Evolutionary conservation across 2,329 filamentous ascomycete genomes (phyloP), one percentile per base, ranked within the genome.

Genomic region (Phaeosphaeria sp.): DNA sequence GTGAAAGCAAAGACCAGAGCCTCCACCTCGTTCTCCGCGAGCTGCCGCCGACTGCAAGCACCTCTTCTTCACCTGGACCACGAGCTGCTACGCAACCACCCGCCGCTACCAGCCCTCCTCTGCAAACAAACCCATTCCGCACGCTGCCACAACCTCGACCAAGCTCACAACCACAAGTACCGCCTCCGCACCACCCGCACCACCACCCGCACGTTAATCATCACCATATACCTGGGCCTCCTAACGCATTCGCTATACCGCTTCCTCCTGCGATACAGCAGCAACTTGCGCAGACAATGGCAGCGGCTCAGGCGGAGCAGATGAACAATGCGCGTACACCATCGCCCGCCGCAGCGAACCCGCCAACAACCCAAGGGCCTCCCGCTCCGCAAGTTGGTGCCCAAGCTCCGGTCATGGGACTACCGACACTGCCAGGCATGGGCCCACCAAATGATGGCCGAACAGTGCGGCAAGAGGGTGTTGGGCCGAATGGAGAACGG

Each of bases 401-500:
- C 2, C 63, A 59, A 9, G 55, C 54, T 1, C 57, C 51, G 6
- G 54, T 49, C 20, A 48, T 44, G 22, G 43, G 48, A 7, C 27
- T 49, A 15, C 54, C 49, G 18, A 21, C 55, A n/a, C 48, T 56
- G 46, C 51, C 55, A 27, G 57, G 56, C 17, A 46, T 55, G 46
- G 48, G 18, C 18, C 41, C 49, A 44, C 50, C 55, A 22, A 55
- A 53, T 47, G 44, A 69, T 56, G 52, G 68, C 9, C 77, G 79
- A 21, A 82, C 79, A 10, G 77, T 84, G 20, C 78, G 81, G 9
- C 81, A 81, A 30, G 83, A 86, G 67, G 78, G 80, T 9, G 66
- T 82, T 30, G 81, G 80, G 0, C 81, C 83, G 10, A 82, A 85
- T 62, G 84, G 84, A 17, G 78, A 83, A 56, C 77, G 82, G 55